Evolutionary conservation across 2,329 filamentous ascomycete genomes (phyloP).

Genomic region (Aureobasidium subglaciale): DNA sequence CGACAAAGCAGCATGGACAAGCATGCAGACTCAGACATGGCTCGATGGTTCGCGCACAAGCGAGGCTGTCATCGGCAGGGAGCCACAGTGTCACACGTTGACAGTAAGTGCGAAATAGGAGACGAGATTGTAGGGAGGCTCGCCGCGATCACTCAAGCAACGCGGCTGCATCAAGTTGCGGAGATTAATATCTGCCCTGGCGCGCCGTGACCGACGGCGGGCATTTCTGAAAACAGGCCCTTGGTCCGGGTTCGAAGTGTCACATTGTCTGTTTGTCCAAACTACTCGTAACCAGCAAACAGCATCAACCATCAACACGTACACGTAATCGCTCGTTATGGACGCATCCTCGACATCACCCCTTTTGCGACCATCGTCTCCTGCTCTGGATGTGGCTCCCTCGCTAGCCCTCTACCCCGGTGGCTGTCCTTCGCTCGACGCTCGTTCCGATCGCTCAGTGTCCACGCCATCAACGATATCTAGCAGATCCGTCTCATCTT

Average conservation of each 20-base stretch:
- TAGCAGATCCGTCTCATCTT: conserved; percentile 39
- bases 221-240: conserved; percentile 2
- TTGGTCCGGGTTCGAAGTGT: not conserved
- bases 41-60: not conserved
- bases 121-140: conserved; percentile 8
- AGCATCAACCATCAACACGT: conserved; percentile 3
- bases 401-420: conserved; percentile 51
- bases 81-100: conserved; percentile 5
- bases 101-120: not conserved
- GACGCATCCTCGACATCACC: conserved; percentile 19
- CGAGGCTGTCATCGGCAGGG: not conserved
- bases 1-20: not conserved
- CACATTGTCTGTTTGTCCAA: not conserved
- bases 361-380: conserved; percentile 47
- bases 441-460: conserved; percentile 54
- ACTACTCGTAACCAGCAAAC: not conserved
- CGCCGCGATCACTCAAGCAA: conserved; percentile 9
- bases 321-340: not conserved
- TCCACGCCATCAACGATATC: conserved; percentile 38
- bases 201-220: conserved; percentile 1
- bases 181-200: conserved; percentile 12
- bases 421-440: conserved; percentile 51
- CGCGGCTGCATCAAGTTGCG: conserved; percentile 12
- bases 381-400: conserved; percentile 58
- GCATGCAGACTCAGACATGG: not conserved